A percentile compares a stretch with the other conserved stretches of the same genome.
Evolutionary conservation across 164 flowering plant species (phyloP).

Genomic region (Cinnamomum chago): DNA sequence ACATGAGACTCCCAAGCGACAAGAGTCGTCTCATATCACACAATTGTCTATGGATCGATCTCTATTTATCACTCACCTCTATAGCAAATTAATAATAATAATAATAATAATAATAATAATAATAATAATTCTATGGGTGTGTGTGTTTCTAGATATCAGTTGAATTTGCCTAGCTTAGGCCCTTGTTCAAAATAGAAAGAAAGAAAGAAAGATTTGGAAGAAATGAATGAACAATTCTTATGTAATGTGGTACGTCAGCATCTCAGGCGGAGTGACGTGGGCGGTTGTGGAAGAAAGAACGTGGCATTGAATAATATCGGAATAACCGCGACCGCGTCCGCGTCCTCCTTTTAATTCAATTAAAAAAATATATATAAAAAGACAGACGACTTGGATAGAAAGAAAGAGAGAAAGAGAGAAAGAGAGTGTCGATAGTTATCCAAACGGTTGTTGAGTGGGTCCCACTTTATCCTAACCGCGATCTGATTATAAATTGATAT

Average conservation of each 20-base stretch:
- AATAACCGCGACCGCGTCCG: not conserved
- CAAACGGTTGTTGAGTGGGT: not conserved
- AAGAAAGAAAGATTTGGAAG: not conserved
- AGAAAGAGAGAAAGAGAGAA: no score
- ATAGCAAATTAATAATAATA: not conserved
- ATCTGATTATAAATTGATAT: not conserved
- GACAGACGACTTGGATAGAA: no score
- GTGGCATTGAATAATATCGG: not conserved
- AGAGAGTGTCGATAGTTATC: not conserved
- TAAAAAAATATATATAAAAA: no score
- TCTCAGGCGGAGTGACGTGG: not conserved
- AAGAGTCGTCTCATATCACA: not conserved
- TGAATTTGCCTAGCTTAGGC: no score
- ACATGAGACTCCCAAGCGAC: no score
- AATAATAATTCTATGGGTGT: no score
- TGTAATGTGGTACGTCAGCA: not conserved
- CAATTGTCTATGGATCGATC: not conserved
- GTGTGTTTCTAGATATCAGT: no score
- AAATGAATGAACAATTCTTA: not conserved
- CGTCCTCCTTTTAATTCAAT: not conserved
- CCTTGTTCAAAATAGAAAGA: not conserved
- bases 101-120: not conserved
- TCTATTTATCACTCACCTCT: not conserved
- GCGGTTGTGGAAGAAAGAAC: not conserved
- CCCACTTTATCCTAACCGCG: constrained; percentile 7